Conservation (phyloP, 768 basidiomycete species). For the Pisolithus tinctorius region DNA sequence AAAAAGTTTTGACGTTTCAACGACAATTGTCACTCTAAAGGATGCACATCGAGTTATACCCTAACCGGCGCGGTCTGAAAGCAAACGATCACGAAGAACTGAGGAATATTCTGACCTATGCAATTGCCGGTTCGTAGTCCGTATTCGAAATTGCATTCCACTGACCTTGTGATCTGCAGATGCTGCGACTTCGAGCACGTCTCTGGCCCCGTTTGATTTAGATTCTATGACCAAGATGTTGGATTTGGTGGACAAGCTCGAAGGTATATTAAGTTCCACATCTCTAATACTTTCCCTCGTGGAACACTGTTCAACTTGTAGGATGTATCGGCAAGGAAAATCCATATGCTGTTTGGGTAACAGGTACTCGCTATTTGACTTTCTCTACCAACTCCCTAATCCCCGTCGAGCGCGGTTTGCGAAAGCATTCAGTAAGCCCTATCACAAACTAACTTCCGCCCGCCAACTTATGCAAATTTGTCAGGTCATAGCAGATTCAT, state of each 20-base stretch:
- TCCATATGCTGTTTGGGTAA: background rate
- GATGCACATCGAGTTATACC: slow-evolving; percentile 5
- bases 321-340: background rate
- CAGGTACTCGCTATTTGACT: background rate
- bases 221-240: slow-evolving; percentile 4
- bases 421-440: slow-evolving; percentile 33
- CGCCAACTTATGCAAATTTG: background rate
- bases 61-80: background rate
- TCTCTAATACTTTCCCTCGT: background rate
- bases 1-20: background rate
- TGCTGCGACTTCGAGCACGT: slow-evolving; percentile 1
- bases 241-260: slow-evolving; percentile 2
- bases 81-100: background rate
- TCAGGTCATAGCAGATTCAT: slow-evolving; percentile 30
- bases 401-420: slow-evolving; percentile 34
- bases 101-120: slow-evolving; percentile 2
- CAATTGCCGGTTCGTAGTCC: slow-evolving; percentile 15
- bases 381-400: background rate
- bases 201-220: slow-evolving; percentile 6
- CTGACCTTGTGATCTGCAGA: background rate
- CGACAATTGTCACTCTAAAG: background rate
- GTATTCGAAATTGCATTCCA: no score
- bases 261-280: background rate
- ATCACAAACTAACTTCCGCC: background rate
- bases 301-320: background rate